These are phyloP conservation scores for Pythium aquatile DNA, from an alignment of 352 stramenopile genomes.

Conservation along the genomic window DNA sequence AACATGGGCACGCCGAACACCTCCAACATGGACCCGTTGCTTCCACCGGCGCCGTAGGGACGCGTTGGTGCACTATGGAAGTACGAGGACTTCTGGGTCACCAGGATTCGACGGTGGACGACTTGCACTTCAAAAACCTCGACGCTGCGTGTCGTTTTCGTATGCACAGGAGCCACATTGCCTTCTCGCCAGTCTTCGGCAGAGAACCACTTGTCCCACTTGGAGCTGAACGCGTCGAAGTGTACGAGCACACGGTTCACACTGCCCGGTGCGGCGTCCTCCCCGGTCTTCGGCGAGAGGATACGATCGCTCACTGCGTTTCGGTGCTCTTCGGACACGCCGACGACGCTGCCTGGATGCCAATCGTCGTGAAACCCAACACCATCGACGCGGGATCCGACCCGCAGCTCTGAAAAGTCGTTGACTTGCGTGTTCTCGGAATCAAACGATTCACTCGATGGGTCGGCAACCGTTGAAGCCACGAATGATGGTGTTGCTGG, in stretches of 20 bases:
- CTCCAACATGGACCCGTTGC: slow-evolving; percentile 27
- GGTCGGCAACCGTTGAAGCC: background rate
- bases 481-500: slow-evolving; percentile 31
- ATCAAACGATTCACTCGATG: background rate
- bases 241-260: slow-evolving; percentile 48
- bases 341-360: slow-evolving; percentile 58
- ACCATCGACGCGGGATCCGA: slow-evolving; percentile 61
- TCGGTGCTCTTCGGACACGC: slow-evolving; percentile 30
- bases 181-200: slow-evolving; percentile 51
- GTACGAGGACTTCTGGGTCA: slow-evolving; percentile 17
- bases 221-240: slow-evolving; percentile 68
- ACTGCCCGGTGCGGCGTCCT: slow-evolving; percentile 2
- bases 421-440: slow-evolving; percentile 1
- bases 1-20: slow-evolving; percentile 72
- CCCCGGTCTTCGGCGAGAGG: background rate
- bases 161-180: slow-evolving; percentile 45
- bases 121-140: slow-evolving; percentile 83
- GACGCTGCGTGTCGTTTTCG: slow-evolving; percentile 34
- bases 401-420: slow-evolving; percentile 43
- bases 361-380: slow-evolving; percentile 56
- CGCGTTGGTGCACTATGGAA: slow-evolving; percentile 2
- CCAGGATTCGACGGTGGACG: slow-evolving; percentile 48
- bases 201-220: slow-evolving; percentile 77
- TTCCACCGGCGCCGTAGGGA: background rate
- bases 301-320: background rate